These are phyloP conservation scores for Aaosphaeria arxii DNA, from an alignment of 2,329 filamentous ascomycete genomes.

Conservation along the genomic window DNA sequence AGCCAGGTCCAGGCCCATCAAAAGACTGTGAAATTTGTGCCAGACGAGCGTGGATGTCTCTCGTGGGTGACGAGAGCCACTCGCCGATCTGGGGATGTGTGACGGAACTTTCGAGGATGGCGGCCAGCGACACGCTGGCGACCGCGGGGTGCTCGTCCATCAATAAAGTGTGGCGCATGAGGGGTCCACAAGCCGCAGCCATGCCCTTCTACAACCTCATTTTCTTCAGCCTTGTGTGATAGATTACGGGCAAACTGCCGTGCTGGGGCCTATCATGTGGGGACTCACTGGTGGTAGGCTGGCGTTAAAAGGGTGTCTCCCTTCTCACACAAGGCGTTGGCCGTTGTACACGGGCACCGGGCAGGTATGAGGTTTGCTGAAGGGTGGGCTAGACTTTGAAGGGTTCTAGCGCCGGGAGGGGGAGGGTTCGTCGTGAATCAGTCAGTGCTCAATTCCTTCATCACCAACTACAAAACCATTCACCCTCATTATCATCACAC, in stretches of 20 bases:
- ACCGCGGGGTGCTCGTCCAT: slow-evolving; percentile 3
- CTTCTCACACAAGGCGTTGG: too few species aligned
- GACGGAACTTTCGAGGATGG: slow-evolving; percentile 17
- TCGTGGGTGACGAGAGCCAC: slow-evolving; percentile 21
- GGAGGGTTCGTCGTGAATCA: too few species aligned
- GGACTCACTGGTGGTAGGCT: too few species aligned
- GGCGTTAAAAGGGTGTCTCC: too few species aligned
- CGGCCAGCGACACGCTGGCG: slow-evolving; percentile 13
- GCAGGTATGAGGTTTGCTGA: too few species aligned
- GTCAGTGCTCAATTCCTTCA: too few species aligned
- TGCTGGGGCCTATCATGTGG: background rate
- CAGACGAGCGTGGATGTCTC: slow-evolving; percentile 24
- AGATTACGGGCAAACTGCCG: background rate
- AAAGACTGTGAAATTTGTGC: slow-evolving; percentile 16
- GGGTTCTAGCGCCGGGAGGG: too few species aligned
- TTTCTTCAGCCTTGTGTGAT: background rate
- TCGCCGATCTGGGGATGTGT: slow-evolving; percentile 16
- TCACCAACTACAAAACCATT: too few species aligned
- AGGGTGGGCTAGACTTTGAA: too few species aligned
- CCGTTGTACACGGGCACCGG: too few species aligned
- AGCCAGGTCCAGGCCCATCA: slow-evolving; percentile 1
- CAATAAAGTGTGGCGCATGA: slow-evolving; percentile 11
- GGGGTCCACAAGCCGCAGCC: slow-evolving; percentile 8
- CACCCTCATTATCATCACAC: too few species aligned
- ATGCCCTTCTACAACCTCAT: slow-evolving; percentile 1